A percentile compares a stretch with the other conserved stretches of the same genome.
Evolutionary conservation across 805 yeast species (phyloP).

Genomic region (Myxozyma lipomycoides): DNA sequence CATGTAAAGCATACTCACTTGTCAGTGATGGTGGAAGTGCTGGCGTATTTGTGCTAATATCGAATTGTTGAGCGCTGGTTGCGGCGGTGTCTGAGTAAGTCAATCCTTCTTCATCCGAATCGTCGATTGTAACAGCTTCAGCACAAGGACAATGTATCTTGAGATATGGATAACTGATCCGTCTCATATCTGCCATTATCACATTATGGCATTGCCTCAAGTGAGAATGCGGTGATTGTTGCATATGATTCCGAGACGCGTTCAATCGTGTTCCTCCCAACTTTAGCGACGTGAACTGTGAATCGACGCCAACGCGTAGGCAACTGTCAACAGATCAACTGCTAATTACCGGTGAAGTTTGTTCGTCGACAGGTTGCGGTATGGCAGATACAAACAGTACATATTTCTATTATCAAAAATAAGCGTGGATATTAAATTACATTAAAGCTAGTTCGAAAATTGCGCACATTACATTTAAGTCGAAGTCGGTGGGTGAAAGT

Average conservation of each 20-base stretch:
- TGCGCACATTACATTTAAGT: not conserved
- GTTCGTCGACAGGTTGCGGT: no score
- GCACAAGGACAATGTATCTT: constrained; percentile 28
- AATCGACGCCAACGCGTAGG: no score
- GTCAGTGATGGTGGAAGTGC: constrained; percentile 29
- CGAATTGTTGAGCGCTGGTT: not conserved
- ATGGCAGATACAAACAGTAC: no score
- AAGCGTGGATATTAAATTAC: no score
- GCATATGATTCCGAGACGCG: not conserved
- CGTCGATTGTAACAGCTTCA: constrained; percentile 16
- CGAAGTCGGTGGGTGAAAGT: not conserved
- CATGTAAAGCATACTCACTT: constrained; percentile 29
- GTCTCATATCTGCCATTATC: not conserved
- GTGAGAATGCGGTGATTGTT: not conserved
- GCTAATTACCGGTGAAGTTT: no score
- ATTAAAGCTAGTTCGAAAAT: no score
- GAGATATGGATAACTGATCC: constrained; percentile 9
- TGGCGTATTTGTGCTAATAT: not conserved
- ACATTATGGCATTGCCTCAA: not conserved
- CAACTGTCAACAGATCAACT: no score
- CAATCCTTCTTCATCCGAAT: not conserved
- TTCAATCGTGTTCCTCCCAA: no score
- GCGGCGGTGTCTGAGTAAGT: not conserved
- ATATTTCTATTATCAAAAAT: no score
- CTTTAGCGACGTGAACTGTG: no score